Evolutionary conservation across 306 rosid genomes (phyloP), one percentile per base, ranked within the genome.

Genomic region (Cicer judaicum): DNA sequence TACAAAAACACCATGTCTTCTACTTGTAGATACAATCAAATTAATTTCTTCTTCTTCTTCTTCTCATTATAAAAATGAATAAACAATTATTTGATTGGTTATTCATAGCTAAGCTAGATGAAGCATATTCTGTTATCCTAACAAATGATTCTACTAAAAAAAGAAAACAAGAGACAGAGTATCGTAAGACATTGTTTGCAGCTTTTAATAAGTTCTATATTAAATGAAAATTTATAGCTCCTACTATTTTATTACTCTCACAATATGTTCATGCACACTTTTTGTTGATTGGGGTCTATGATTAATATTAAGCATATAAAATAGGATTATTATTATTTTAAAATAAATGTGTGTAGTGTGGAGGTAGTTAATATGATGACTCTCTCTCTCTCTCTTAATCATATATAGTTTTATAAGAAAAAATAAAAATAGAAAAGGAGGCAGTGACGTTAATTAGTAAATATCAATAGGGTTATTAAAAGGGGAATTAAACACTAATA

Each of bases 71-170:
- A 50, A 61, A 48, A 71, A 13, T 70, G n/a, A 76, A 60, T 61
- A 43, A 73, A 42, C 54, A 64, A 43, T 38, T 56, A 7, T 18
- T 56, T 54, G 50, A 55, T 73, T 46, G 2, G 10, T 14, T 63
- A 73, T 68, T 54, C 48, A 61, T 68, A 1, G 64, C 64, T 24
- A 78, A 73, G 77, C 57, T 73, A 66, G 65, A n/a, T 16, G 43
- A 60, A 72, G 87, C 64, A 76, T 84, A 84, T 84, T 72, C 82
- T 42, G 3, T 43, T 71, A 73, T 77, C 49, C 79, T 71, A 10
- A 7, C 2, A 50, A 15, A 59, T 76, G 57, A 47, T 79, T 75
- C 61, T 42, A 18, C 38, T 7, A 3, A 3, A 29, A 4, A 29
- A 24, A 24, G 0, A 24, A 3, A 4, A 29, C 0, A 6, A 70